A percentile compares a stretch with the other conserved stretches of the same genome.
These are phyloP conservation scores for Elsinoe australis DNA, from an alignment of 2,329 filamentous ascomycete genomes.

Conservation along the genomic window DNA sequence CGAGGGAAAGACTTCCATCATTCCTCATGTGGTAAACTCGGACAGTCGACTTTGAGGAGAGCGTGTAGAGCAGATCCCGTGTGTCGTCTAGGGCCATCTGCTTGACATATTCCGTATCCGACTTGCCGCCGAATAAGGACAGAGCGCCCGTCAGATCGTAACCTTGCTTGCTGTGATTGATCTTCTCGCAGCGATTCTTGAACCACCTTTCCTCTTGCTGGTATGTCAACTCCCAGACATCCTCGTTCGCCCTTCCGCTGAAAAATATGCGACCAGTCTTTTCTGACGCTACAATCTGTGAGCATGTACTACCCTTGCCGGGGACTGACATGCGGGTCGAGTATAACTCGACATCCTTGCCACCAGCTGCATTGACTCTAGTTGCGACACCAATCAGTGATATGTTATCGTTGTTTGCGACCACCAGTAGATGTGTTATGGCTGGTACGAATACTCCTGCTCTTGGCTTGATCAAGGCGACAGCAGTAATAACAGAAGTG, in stretches of 20 bases:
- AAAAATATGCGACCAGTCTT: conserved; percentile 90
- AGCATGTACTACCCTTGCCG: conserved; percentile 67
- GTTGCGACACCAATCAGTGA: conserved; percentile 75
- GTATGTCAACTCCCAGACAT: conserved; percentile 90
- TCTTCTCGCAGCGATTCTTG: conserved; percentile 74
- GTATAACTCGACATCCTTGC: conserved; percentile 69
- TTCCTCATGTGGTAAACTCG: conserved; percentile 81
- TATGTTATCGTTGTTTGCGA: conserved; percentile 80
- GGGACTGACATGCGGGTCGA: conserved; percentile 79
- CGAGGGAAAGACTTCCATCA: conserved; percentile 44
- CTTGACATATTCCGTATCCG: conserved; percentile 53
- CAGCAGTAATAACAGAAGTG: conserved; percentile 77
- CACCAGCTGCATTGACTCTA: conserved; percentile 56
- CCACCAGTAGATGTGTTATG: conserved; percentile 81
- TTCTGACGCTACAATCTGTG: conserved; percentile 66
- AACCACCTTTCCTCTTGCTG: conserved; percentile 99
- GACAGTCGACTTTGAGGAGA: conserved; percentile 82
- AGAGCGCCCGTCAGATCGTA: conserved; percentile 55
- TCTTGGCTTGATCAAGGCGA: conserved; percentile 78
- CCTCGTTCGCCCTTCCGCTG: conserved; percentile 68
- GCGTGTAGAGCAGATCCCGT: conserved; percentile 78
- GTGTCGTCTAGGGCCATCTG: conserved; percentile 86
- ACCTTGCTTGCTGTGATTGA: conserved; percentile 63
- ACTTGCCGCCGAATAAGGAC: conserved; percentile 31
- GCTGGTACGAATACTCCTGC: conserved; percentile 76